Evolutionary conservation across 768 basidiomycete species (phyloP), one percentile per base, ranked within the genome.

Genomic region (Termitomyces sp.): DNA sequence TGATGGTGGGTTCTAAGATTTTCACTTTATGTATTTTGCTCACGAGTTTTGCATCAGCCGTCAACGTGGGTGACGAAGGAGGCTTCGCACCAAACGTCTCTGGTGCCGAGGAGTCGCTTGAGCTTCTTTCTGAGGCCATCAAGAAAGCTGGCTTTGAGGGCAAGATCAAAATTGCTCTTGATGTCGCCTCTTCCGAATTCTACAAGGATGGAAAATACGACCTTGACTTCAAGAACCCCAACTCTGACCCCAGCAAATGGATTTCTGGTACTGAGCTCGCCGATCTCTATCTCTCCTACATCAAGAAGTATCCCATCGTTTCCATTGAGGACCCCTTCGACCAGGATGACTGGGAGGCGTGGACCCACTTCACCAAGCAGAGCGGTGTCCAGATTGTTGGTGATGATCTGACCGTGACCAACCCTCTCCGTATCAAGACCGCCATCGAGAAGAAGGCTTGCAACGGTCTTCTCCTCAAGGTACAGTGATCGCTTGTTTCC

Each of bases 131-230:
- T 46, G 93, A 96, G 73, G 97, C 97, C 68, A 98, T 99, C 82
- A 89, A 91, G 76, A 92, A 94, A 80, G 95, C 97, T 28, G 97
- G 97, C 44, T 98, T 97, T 75, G 91, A 96, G 73, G 97, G 94
- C 71, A 97, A 97, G 81, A 88, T 99, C 78, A 92, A 98, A 78
- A 98, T 99, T 73, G 96, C 91, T 60, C 91, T 99, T 65, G 96
- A 97, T 69, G 95, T 97, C 65, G 97, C 97, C 57, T 97, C 95
- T 2, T 98, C 96, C 74, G 97, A 99, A 76, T 99, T 99, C 84
- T 99, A 93, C 88, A 98, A 97, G 86, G 95, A 98, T 5, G 96
- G 95, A 68, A 98, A 98, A 80, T 99, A 99, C 76, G 96, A 98
- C 71, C 78, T 98, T 62, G 95, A 98, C 82, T 95, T 94, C 84